These are phyloP conservation scores for Lichtheimia hyalospora DNA, from an alignment of 371 early-diverging fungal genomes.

Conservation along the genomic window DNA sequence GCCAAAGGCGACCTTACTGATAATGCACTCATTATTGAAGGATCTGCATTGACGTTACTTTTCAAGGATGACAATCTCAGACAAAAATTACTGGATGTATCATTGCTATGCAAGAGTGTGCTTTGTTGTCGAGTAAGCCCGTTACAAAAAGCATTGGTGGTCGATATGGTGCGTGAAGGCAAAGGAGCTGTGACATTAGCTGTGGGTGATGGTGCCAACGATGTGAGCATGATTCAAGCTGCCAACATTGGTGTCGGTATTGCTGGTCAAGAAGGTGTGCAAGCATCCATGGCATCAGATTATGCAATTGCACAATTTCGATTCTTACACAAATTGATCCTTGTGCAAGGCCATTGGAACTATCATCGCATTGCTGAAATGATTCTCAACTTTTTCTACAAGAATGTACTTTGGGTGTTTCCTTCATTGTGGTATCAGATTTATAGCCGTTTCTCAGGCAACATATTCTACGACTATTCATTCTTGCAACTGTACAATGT, in stretches of 20 bases:
- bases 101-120: constrained; percentile 84
- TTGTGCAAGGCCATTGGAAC: constrained; percentile 87
- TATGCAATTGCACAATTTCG: constrained; percentile 88
- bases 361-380: constrained; percentile 77
- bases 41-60: constrained; percentile 79
- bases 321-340: constrained; percentile 68
- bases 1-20: constrained; percentile 3
- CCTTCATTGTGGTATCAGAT: constrained; percentile 88
- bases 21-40: constrained; percentile 88
- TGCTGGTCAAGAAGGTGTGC: constrained; percentile 92
- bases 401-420: constrained; percentile 76
- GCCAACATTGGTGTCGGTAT: constrained; percentile 93
- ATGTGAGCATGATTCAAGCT: constrained; percentile 92
- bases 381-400: constrained; percentile 81
- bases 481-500: constrained; percentile 82
- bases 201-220: constrained; percentile 96
- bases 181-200: constrained; percentile 79
- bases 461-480: constrained; percentile 85
- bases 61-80: constrained; percentile 65
- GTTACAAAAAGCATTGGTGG: constrained; percentile 96
- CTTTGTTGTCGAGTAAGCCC: constrained; percentile 96
- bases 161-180: constrained; percentile 84
- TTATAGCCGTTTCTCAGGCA: constrained; percentile 80
- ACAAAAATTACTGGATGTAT: constrained; percentile 68
- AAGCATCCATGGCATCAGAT: constrained; percentile 90